Conservation (phyloP, 2,329 filamentous ascomycete genomes). For the Talaromyces sp. region DNA sequence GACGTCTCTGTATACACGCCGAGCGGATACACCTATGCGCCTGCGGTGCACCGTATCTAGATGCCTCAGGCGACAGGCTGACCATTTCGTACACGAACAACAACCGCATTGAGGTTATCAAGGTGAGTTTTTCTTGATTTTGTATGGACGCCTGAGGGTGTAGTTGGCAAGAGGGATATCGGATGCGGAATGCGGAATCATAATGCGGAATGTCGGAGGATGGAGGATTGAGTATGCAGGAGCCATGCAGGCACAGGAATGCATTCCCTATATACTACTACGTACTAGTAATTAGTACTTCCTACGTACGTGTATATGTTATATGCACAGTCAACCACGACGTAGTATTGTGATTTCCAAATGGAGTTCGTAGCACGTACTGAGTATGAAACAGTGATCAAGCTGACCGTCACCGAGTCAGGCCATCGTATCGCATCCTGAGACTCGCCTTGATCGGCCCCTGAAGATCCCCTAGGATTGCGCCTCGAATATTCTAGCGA, state of each 20-base stretch:
- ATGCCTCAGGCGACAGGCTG: neutral
- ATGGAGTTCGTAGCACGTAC: too few species aligned
- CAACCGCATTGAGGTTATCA: neutral
- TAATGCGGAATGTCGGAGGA: neutral
- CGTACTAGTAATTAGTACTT: too few species aligned
- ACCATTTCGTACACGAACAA: neutral
- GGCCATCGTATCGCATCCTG: neutral
- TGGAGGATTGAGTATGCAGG: neutral
- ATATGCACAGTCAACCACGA: neutral
- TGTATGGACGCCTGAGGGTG: neutral
- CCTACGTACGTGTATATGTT: too few species aligned
- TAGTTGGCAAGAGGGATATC: too few species aligned
- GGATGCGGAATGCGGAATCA: neutral
- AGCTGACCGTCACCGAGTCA: neutral
- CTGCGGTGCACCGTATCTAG: neutral
- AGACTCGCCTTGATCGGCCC: too few species aligned
- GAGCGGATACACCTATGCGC: neutral
- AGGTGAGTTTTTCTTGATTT: neutral
- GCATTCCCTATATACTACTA: too few species aligned
- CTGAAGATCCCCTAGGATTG: neutral
- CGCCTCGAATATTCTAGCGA: neutral
- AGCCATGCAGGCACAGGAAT: neutral
- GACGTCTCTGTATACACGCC: neutral
- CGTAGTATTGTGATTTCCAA: too few species aligned
- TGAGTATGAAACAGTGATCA: too few species aligned